These are phyloP conservation scores for Auriscalpium vulgare DNA, from an alignment of 768 basidiomycete species.

Conservation along the genomic window DNA sequence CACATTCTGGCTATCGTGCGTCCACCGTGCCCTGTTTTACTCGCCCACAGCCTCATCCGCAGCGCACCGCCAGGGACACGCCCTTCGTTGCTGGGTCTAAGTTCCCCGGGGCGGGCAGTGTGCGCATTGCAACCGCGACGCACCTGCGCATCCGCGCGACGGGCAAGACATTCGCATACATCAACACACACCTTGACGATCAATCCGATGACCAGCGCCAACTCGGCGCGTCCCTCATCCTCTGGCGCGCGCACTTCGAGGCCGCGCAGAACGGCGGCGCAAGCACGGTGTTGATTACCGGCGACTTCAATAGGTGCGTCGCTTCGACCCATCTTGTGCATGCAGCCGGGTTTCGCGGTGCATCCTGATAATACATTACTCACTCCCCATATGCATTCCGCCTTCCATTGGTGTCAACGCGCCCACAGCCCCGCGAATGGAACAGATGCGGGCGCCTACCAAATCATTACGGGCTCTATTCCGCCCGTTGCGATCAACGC, in stretches of 20 bases:
- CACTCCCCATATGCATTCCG: neutral
- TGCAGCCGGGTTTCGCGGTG: neutral
- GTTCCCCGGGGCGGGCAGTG: constrained; percentile 43
- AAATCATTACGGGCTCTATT: constrained; percentile 36
- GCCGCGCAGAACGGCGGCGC: constrained; percentile 22
- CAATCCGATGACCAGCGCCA: constrained; percentile 43
- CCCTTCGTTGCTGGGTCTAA: constrained; percentile 39
- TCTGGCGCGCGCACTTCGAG: constrained; percentile 42
- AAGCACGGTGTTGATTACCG: constrained; percentile 39
- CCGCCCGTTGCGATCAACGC: constrained; percentile 33
- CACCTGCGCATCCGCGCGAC: constrained; percentile 26
- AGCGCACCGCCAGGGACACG: constrained; percentile 25
- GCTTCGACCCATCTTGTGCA: neutral
- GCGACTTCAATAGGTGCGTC: constrained; percentile 40
- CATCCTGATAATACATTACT: neutral
- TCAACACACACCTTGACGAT: constrained; percentile 52
- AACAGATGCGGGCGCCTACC: constrained; percentile 40
- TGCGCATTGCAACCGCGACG: constrained; percentile 40
- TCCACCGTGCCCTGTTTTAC: neutral
- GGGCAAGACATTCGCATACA: constrained; percentile 27
- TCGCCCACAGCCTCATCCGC: neutral
- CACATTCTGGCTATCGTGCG: constrained; percentile 51
- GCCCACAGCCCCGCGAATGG: constrained; percentile 32
- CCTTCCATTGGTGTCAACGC: neutral
- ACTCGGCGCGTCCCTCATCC: constrained; percentile 43